Percentiles rank a stretch among this genome's conserved stretches.
Conservation (phyloP, 768 basidiomycete species). For the Pholiota molesta region DNA sequence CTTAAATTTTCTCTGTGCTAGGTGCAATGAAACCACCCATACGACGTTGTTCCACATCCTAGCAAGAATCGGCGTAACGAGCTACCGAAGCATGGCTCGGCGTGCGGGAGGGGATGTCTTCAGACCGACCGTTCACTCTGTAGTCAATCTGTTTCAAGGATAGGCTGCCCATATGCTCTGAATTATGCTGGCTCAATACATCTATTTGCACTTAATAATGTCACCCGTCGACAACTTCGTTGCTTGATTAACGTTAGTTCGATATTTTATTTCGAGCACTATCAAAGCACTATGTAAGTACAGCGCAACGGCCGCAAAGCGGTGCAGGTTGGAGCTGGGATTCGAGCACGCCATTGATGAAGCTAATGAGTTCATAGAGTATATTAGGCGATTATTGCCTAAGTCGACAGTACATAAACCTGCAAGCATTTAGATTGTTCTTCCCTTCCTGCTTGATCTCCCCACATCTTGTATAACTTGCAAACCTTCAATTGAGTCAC, state of each 20-base stretch:
- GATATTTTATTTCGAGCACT: background rate
- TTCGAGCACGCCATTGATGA: slow-evolving; percentile 15
- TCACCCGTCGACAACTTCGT: background rate
- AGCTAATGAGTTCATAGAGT: slow-evolving; percentile 1
- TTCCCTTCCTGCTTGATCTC: background rate
- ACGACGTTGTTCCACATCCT: slow-evolving; percentile 66
- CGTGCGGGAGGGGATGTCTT: slow-evolving; percentile 54
- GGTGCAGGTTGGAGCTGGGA: background rate
- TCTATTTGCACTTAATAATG: background rate
- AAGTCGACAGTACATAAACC: background rate
- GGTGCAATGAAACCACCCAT: slow-evolving; percentile 20
- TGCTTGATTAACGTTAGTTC: background rate
- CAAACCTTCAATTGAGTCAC: background rate
- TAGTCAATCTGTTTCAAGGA: background rate
- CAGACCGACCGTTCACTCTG: background rate
- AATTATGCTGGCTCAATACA: background rate
- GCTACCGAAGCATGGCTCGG: slow-evolving; percentile 71
- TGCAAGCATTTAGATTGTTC: background rate
- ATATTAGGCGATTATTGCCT: slow-evolving; percentile 6
- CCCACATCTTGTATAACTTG: background rate
- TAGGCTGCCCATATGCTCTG: background rate
- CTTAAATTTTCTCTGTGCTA: slow-evolving; percentile 23
- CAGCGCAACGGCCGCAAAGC: background rate
- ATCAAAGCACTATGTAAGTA: background rate
- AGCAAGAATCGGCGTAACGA: slow-evolving; percentile 76